Percentiles rank a stretch among this genome's conserved stretches.
Evolutionary conservation across 2,329 filamentous ascomycete genomes (phyloP).

Genomic region (Orbilia javanica): DNA sequence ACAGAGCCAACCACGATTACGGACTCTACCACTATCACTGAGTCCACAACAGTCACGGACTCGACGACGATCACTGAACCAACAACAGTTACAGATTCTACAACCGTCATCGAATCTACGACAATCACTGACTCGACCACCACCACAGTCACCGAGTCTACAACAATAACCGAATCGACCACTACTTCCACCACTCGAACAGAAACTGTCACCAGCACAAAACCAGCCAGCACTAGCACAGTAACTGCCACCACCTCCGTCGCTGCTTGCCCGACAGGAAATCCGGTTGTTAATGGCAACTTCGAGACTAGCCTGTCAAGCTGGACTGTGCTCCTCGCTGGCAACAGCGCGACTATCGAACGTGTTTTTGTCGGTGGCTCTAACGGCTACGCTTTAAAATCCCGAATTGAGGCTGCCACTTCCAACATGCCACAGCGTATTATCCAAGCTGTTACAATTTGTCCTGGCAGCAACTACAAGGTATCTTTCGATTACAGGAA

Average conservation of each 20-base stretch:
- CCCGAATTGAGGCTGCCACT: slow-evolving; percentile 5
- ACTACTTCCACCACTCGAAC: neutral
- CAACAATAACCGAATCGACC: neutral
- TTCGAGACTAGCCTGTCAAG: slow-evolving; percentile 2
- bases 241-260: neutral
- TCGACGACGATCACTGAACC: too few relatives aligned
- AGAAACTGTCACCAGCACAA: slow-evolving; percentile 10
- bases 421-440: slow-evolving; percentile 15
- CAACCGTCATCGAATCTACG: too few relatives aligned
- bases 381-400: neutral
- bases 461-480: slow-evolving; percentile 16
- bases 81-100: neutral
- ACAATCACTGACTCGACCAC: too few relatives aligned
- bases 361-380: neutral
- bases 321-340: neutral
- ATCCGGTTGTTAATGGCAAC: slow-evolving; percentile 18
- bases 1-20: slow-evolving; percentile 22
- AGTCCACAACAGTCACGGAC: slow-evolving; percentile 17
- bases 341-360: slow-evolving; percentile 17
- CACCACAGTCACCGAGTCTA: neutral
- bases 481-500: neutral
- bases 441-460: slow-evolving; percentile 25
- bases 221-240: neutral
- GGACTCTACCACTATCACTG: slow-evolving; percentile 27
- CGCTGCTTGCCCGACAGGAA: slow-evolving; percentile 15